Conservation (phyloP, 2,329 filamentous ascomycete genomes). For the Escovopsis sp. region DNA sequence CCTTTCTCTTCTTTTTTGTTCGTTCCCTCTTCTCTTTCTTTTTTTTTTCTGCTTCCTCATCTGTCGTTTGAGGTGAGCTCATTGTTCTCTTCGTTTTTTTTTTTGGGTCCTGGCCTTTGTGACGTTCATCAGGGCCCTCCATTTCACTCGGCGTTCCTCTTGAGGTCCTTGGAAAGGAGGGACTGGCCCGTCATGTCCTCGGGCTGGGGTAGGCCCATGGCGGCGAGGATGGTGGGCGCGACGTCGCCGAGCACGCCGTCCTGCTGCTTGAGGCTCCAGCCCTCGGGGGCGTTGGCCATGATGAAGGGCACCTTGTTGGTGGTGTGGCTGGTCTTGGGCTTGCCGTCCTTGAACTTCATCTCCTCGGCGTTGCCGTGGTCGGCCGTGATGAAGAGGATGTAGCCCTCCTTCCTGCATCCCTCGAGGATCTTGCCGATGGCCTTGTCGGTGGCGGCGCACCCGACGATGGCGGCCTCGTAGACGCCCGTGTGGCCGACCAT, state of each 20-base stretch:
- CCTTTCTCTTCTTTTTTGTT: too few species aligned
- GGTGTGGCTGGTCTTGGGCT: slow-evolving; percentile 95
- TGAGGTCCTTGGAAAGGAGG: slow-evolving; percentile 60
- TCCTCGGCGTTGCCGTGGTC: slow-evolving; percentile 98
- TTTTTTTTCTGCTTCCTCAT: too few species aligned
- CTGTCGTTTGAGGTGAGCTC: too few species aligned
- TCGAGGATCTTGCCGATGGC: slow-evolving; percentile 89
- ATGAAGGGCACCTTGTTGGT: slow-evolving; percentile 96
- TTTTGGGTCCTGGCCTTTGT: not conserved
- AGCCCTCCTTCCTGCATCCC: slow-evolving; percentile 82
- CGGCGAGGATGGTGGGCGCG: slow-evolving; percentile 78
- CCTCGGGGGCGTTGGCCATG: slow-evolving; percentile 90
- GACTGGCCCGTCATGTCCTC: slow-evolving; percentile 83
- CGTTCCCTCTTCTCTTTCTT: too few species aligned
- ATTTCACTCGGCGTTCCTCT: slow-evolving; percentile 17
- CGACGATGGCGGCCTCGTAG: slow-evolving; percentile 84
- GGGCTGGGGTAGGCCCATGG: slow-evolving; percentile 83
- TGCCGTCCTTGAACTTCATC: slow-evolving; percentile 93
- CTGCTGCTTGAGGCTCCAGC: slow-evolving; percentile 72
- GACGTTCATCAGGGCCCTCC: not conserved
- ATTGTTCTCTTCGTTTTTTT: too few species aligned
- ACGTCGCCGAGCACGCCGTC: slow-evolving; percentile 93
- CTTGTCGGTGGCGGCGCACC: slow-evolving; percentile 74
- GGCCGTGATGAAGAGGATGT: slow-evolving; percentile 86
- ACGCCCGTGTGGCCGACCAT: slow-evolving; percentile 99